phyloP scores from a whole-genome alignment of 352 stramenopile genomes.

The Pilasporangium apinafurcum region DNA sequence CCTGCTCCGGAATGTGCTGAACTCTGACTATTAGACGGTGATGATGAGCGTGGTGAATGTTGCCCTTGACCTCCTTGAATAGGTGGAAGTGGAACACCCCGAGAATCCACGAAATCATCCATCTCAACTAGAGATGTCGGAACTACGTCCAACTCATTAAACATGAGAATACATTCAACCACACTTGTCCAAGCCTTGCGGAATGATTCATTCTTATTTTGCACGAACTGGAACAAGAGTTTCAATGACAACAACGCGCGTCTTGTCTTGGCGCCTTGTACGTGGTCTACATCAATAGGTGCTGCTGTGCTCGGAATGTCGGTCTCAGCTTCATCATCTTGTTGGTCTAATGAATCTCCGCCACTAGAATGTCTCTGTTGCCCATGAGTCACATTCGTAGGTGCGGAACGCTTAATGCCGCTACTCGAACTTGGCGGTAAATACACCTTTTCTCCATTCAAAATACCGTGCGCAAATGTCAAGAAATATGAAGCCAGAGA shows the following conservation, averaged over 20 bases:
- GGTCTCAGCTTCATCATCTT: neutral
- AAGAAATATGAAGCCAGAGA: constrained; percentile 78
- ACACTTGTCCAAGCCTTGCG: constrained; percentile 77
- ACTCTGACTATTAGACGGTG: constrained; percentile 2
- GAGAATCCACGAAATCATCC: constrained; percentile 83
- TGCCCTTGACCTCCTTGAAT: constrained; percentile 34
- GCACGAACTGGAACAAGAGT: constrained; percentile 80
- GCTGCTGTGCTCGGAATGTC: neutral
- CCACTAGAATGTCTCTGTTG: neutral
- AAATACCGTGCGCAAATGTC: constrained; percentile 75
- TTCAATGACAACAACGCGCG: constrained; percentile 72
- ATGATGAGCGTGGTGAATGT: constrained; percentile 21
- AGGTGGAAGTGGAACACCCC: constrained; percentile 70
- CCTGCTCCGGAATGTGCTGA: constrained; percentile 22
- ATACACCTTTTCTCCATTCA: constrained; percentile 82
- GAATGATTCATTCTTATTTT: constrained; percentile 73
- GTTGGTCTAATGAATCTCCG: neutral
- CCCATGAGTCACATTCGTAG: constrained; percentile 2
- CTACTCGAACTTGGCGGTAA: constrained; percentile 36
- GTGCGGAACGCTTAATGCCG: constrained; percentile 9
- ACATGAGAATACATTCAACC: constrained; percentile 83
- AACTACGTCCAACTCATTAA: constrained; percentile 83
- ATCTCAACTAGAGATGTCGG: constrained; percentile 85
- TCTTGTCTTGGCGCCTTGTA: constrained; percentile 68
- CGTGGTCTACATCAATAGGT: constrained; percentile 50